phyloP scores from a whole-genome alignment of 2,329 filamentous ascomycete species.

The Fusarium oxysporum region DNA sequence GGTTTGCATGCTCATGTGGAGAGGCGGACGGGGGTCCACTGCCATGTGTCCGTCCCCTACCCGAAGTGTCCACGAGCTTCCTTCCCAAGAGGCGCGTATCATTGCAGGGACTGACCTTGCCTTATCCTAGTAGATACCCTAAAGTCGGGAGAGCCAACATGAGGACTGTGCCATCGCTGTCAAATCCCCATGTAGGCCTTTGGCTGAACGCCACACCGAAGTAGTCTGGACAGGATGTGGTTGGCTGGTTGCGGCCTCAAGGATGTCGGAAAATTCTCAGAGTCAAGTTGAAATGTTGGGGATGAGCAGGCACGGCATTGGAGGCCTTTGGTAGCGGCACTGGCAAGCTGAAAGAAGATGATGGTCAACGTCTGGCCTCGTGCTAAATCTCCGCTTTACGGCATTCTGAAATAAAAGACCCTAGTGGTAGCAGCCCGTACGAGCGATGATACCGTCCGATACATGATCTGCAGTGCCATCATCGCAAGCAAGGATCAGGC shows the following conservation, averaged over 20 bases:
- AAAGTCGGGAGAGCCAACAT: conserved; percentile 18
- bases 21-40: conserved; percentile 40
- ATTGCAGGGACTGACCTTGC: conserved; percentile 33
- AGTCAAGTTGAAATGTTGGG: background rate
- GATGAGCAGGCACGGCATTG: background rate
- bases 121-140: conserved; percentile 6
- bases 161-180: conserved; percentile 32
- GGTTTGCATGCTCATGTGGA: conserved; percentile 35
- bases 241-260: conserved; percentile 1
- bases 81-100: conserved; percentile 30
- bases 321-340: conserved; percentile 12
- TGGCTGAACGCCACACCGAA: conserved; percentile 17
- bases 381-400: conserved; percentile 29
- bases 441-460: conserved; percentile 25
- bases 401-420: conserved; percentile 14
- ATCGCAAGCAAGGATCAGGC: conserved; percentile 11
- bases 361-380: conserved; percentile 21
- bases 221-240: conserved; percentile 12
- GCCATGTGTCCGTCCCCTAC: conserved; percentile 43
- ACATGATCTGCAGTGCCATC: conserved; percentile 34
- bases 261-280: conserved; percentile 23
- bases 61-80: conserved; percentile 33
- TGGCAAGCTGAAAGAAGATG: conserved; percentile 27
- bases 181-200: conserved; percentile 12
- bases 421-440: background rate